phyloP scores from a whole-genome alignment of 108 stramenopile species.

The Mayamaea pseudoterrestris region DNA sequence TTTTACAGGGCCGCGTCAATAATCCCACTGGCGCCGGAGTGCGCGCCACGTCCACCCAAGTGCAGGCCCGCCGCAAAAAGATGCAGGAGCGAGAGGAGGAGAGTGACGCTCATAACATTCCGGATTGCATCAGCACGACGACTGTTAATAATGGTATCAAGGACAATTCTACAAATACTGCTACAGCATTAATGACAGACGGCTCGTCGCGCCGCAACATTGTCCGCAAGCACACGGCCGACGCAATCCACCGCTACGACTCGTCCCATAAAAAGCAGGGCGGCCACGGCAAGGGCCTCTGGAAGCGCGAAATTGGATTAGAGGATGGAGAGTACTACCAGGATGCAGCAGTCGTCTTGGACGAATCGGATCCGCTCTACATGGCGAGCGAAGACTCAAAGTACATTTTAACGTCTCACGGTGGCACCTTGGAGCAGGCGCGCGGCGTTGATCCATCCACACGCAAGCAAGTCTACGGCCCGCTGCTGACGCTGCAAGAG shows the following conservation, averaged over 20 bases:
- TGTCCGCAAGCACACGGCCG: constrained; percentile 65
- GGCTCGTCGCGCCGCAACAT: constrained; percentile 73
- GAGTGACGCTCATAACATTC: constrained; percentile 7
- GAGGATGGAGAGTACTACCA: constrained; percentile 22
- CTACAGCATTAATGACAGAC: too few relatives aligned
- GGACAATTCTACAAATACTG: constrained; percentile 46
- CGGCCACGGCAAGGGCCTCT: constrained; percentile 68
- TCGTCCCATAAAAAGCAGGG: constrained; percentile 71
- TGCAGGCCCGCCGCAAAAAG: constrained; percentile 36
- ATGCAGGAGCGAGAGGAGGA: not conserved
- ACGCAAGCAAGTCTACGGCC: constrained; percentile 54
- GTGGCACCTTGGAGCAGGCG: constrained; percentile 20
- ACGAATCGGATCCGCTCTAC: constrained; percentile 74
- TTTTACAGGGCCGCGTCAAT: constrained; percentile 64
- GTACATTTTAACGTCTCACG: constrained; percentile 36
- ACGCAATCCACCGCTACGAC: constrained; percentile 38
- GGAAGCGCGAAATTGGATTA: constrained; percentile 32
- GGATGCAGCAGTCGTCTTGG: constrained; percentile 29
- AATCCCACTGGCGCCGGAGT: constrained; percentile 72
- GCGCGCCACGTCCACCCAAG: constrained; percentile 46
- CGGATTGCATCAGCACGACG: constrained; percentile 5
- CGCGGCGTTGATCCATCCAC: constrained; percentile 30
- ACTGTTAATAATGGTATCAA: constrained; percentile 2
- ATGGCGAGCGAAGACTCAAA: constrained; percentile 51
- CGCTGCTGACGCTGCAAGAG: constrained; percentile 68